Percentiles rank a stretch among this genome's conserved stretches.
Conservation (phyloP, 495 filamentous ascomycete genomes). For the Aspergillus panamensis region DNA sequence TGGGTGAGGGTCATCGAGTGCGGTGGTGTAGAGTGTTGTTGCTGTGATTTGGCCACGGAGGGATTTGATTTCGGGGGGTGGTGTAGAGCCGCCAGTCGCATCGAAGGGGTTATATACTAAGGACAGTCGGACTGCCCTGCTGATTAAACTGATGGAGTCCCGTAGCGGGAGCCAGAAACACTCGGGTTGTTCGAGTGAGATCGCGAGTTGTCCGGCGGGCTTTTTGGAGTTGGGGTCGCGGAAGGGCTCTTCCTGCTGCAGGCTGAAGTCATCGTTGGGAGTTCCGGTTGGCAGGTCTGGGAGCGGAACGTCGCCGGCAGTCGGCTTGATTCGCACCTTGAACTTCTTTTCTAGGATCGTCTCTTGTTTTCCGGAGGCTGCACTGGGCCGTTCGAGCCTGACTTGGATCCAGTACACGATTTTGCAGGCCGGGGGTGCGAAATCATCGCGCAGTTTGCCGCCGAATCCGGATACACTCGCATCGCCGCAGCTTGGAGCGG, state of each 20-base stretch:
- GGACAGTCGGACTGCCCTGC: conserved; percentile 10
- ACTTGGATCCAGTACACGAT: conserved; percentile 62
- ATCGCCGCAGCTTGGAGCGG: conserved; percentile 67
- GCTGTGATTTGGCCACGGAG: conserved; percentile 12
- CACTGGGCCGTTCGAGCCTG: conserved; percentile 43
- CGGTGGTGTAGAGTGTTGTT: conserved; percentile 17
- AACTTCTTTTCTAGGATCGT: conserved; percentile 25
- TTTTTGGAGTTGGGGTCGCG: conserved; percentile 44
- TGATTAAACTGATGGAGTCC: conserved; percentile 12
- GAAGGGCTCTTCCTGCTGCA: conserved; percentile 56
- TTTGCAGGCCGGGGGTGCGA: conserved; percentile 63
- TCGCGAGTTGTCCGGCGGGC: conserved; percentile 54
- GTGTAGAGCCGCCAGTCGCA: background rate
- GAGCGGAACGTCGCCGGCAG: conserved; percentile 59
- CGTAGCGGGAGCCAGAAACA: conserved; percentile 51
- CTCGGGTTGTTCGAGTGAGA: conserved; percentile 60
- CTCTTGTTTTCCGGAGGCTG: conserved; percentile 44
- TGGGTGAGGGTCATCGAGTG: conserved; percentile 3
- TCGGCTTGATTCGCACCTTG: conserved; percentile 64
- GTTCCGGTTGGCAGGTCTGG: conserved; percentile 45
- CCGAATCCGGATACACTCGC: conserved; percentile 29
- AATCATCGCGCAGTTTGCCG: conserved; percentile 54
- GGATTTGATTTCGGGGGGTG: conserved; percentile 14
- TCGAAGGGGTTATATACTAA: conserved; percentile 6
- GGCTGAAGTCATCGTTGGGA: conserved; percentile 53